Base-by-base conservation (phyloP, 2,329 filamentous ascomycete species). In the Diplodia scrobiculata region DNA sequence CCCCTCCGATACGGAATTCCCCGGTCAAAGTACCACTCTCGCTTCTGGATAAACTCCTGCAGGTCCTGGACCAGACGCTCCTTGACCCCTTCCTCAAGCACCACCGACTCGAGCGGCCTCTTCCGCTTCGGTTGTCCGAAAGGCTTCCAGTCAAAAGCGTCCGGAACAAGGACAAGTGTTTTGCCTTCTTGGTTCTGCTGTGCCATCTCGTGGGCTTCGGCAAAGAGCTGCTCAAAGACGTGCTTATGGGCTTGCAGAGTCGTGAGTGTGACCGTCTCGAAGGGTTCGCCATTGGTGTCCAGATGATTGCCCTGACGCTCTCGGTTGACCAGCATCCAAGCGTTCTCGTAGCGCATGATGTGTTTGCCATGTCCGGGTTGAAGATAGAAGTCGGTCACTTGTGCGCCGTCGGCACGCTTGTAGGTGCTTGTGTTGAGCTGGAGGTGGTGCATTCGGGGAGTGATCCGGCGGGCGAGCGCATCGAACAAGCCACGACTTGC, bases 321-420 rank as follows among this genome's bases (percentile, higher is more conserved):
- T 63, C 95, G 84, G 72, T 90, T 90, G 69, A 99, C 91, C 1
- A 90, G 85, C 68, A 99, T 91, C 76, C 95, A 97, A 0, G 94
- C 91, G 71, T 90, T 89, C 67, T 88, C 88, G 77, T 96, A 95
- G 68, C 92, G 91, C 69, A 99, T 83, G 34, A 98, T 86, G 74
- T 99, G 93, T 67, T 87, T 86, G 9, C 95, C 95, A 67, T 93
- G 96, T 0, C 95, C 95, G 0, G 95, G 95, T 63, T 98, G 91
- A 21, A 98, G 83, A 65, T 91, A 87, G 78, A 98, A 97, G 70
- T 91, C 88, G 13, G 92, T 92, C 65, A 89, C 86, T 36, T 89
- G 85, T 0, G 89, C 86, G 10, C 91, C 90, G 66, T 87, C 89
- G 13, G 87, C 83, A 21, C 84, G 81, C 62, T 85, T 85, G 63